Percentiles rank a stretch among this genome's conserved stretches.
These are phyloP conservation scores for Clitopilus passeckerianus DNA, from an alignment of 768 basidiomycete genomes.

Conservation along the genomic window DNA sequence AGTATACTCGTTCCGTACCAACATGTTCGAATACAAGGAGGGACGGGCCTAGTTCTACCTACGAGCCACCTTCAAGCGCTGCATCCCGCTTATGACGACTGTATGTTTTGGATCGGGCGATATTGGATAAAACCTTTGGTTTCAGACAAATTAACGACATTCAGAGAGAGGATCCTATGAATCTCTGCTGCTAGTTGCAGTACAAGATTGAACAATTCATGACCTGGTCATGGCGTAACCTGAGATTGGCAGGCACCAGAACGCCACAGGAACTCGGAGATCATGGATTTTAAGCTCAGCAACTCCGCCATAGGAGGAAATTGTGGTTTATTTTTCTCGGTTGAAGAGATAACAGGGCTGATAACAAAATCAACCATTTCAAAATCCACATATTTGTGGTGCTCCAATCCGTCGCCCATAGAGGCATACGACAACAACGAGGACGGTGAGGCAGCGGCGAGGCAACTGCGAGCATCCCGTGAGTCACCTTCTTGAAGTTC, in stretches of 20 bases:
- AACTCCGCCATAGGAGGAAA: neutral
- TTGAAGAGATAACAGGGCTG: neutral
- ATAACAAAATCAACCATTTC: neutral
- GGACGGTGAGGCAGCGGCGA: neutral
- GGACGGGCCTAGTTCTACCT: neutral
- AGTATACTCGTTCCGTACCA: too few species aligned
- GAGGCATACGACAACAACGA: neutral
- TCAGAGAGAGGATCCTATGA: too few species aligned
- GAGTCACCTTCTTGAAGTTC: neutral
- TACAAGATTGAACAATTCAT: too few species aligned
- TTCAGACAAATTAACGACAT: too few species aligned
- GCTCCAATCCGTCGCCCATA: neutral
- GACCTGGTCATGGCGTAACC: too few species aligned
- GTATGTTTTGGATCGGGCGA: neutral
- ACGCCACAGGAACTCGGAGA: neutral
- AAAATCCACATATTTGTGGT: neutral
- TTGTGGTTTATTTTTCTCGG: constrained; percentile 1
- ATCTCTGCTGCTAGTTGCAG: too few species aligned
- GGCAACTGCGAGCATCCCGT: neutral
- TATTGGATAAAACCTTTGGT: too few species aligned
- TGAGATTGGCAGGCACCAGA: too few species aligned
- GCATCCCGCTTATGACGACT: neutral
- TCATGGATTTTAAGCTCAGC: neutral
- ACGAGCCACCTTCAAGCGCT: neutral
- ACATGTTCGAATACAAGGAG: too few species aligned